These are phyloP conservation scores for Epichloe hybrida DNA, from an alignment of 2,329 filamentous ascomycete species.

Conservation along the genomic window DNA sequence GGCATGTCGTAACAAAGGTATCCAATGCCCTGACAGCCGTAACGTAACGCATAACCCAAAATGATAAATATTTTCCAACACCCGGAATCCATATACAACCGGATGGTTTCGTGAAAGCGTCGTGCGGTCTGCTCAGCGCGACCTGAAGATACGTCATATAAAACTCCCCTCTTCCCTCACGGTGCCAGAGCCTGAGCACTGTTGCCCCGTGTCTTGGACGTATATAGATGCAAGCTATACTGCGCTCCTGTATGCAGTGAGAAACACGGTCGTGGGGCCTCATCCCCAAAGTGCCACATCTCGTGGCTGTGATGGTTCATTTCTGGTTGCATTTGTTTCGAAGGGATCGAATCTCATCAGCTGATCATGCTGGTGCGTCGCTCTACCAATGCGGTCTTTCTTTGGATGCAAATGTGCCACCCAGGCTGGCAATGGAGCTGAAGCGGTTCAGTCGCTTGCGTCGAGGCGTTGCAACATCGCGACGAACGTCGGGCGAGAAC, in stretches of 20 bases:
- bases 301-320: background rate
- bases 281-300: background rate
- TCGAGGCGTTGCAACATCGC: slow-evolving; percentile 16
- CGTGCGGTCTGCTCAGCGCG: background rate
- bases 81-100: background rate
- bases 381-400: slow-evolving; percentile 22
- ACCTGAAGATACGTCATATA: background rate
- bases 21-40: slow-evolving; percentile 1
- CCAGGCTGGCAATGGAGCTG: slow-evolving; percentile 43
- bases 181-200: background rate
- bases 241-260: background rate
- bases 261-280: background rate
- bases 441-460: slow-evolving; percentile 41
- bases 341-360: slow-evolving; percentile 9
- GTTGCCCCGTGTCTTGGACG: background rate
- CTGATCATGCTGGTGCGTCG: slow-evolving; percentile 29
- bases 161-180: background rate
- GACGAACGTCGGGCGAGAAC: slow-evolving; percentile 12
- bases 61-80: background rate
- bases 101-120: slow-evolving; percentile 1
- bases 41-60: background rate
- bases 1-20: background rate
- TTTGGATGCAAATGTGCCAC: slow-evolving; percentile 22
- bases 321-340: background rate
- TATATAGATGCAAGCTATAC: background rate